Conservation (phyloP, 306 rosid genomes). For the Vigna unguiculata region DNA sequence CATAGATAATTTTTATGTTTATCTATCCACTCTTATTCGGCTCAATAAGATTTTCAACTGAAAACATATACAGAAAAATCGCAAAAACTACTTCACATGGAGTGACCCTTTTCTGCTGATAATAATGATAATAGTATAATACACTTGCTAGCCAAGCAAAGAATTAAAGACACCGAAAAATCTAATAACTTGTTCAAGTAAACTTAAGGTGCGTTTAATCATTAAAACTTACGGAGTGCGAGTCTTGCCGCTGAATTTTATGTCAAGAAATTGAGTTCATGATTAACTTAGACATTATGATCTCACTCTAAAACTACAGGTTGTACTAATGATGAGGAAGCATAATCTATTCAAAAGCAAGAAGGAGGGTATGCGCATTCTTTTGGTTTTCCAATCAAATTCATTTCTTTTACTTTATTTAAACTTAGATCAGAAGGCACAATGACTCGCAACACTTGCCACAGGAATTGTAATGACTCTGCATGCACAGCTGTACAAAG, state of each 20-base stretch:
- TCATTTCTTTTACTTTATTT: background rate
- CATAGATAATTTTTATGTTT: background rate
- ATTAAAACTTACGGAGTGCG: slow-evolving; percentile 10
- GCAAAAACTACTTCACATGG: slow-evolving; percentile 9
- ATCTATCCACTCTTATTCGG: background rate
- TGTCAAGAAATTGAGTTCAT: background rate
- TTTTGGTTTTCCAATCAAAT: background rate
- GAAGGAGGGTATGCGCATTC: slow-evolving; percentile 70
- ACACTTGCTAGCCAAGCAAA: background rate
- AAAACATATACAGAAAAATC: background rate
- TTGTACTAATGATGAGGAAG: slow-evolving; percentile 73
- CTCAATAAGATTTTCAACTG: background rate
- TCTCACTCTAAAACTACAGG: slow-evolving; percentile 57
- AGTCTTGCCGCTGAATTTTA: slow-evolving; percentile 6
- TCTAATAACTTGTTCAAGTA: slow-evolving; percentile 13
- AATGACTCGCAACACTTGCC: slow-evolving; percentile 9
- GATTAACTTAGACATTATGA: slow-evolving; percentile 24
- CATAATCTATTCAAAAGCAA: slow-evolving; percentile 66
- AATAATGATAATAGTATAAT: background rate
- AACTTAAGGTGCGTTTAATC: background rate
- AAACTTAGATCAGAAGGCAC: background rate
- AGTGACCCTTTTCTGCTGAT: background rate
- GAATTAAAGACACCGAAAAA: background rate
- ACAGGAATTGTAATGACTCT: slow-evolving; percentile 63
- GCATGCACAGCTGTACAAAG: slow-evolving; percentile 78